phyloP scores from a whole-genome alignment of 1,284 basidiomycete species.

The Trametes pubescens region DNA sequence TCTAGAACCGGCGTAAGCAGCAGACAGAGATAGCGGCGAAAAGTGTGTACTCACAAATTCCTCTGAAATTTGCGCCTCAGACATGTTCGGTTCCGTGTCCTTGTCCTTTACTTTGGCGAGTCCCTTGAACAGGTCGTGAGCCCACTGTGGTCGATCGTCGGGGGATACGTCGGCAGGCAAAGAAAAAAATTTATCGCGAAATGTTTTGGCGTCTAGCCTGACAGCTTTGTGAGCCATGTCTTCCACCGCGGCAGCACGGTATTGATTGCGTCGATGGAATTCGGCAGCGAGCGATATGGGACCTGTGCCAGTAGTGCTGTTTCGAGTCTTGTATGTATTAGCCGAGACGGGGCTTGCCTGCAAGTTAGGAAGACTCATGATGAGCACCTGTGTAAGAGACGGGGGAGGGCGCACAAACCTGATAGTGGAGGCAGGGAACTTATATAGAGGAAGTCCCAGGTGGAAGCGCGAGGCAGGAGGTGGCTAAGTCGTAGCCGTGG shows the following conservation, averaged over 20 bases:
- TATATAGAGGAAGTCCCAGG: no score
- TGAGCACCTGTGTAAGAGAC: neutral
- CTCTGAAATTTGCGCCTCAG: neutral
- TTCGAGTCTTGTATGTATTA: neutral
- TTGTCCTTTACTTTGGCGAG: neutral
- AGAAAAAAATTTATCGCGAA: constrained; percentile 4
- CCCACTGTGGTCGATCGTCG: neutral
- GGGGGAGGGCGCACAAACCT: no score
- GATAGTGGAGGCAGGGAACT: no score
- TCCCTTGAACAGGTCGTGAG: neutral
- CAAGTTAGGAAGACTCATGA: neutral
- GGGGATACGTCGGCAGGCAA: neutral
- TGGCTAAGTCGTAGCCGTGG: no score
- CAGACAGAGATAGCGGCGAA: neutral
- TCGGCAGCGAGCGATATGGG: constrained; percentile 2
- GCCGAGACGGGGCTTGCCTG: neutral
- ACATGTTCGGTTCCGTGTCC: neutral
- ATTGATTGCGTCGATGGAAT: neutral
- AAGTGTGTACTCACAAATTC: neutral
- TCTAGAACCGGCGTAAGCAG: neutral
- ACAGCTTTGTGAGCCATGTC: constrained; percentile 15
- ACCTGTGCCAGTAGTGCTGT: neutral
- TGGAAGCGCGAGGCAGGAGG: no score
- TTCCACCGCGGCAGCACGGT: neutral
- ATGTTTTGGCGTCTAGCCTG: neutral